Conservation (phyloP, 2,329 filamentous ascomycete genomes). For the Metarhizium humberi region DNA sequence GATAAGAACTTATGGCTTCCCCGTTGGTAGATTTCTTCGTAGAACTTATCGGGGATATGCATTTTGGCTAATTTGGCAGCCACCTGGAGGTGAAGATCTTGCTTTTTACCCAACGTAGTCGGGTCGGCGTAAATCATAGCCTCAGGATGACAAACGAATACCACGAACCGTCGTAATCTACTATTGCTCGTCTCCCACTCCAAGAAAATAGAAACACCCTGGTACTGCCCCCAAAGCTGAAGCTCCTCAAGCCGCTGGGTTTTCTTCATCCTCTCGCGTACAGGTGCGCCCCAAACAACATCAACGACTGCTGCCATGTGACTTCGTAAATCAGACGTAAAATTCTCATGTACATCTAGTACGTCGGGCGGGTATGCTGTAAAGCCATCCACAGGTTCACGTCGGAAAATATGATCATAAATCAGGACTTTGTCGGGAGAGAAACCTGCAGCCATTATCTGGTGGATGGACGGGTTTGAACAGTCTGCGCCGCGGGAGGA, state of each 20-base stretch:
- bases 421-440: too few relatives aligned
- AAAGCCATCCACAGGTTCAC: not conserved
- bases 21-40: not conserved
- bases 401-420: not conserved
- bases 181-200: not conserved
- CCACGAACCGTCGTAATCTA: not conserved
- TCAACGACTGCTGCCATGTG: not conserved
- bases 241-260: not conserved
- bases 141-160: too few relatives aligned
- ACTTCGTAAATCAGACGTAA: not conserved
- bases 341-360: not conserved
- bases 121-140: not conserved
- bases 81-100: not conserved
- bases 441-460: too few relatives aligned
- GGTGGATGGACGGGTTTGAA: too few relatives aligned
- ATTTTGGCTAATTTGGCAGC: not conserved
- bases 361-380: not conserved
- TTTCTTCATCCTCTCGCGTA: not conserved
- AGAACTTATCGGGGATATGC: not conserved
- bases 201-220: not conserved
- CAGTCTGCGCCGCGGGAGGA: too few relatives aligned
- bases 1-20: not conserved
- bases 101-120: not conserved
- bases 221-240: not conserved
- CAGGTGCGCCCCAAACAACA: not conserved